A percentile compares a stretch with the other conserved stretches of the same genome.
These are phyloP conservation scores for Aspergillus funiculosus DNA, from an alignment of 495 filamentous ascomycete genomes.

Conservation along the genomic window DNA sequence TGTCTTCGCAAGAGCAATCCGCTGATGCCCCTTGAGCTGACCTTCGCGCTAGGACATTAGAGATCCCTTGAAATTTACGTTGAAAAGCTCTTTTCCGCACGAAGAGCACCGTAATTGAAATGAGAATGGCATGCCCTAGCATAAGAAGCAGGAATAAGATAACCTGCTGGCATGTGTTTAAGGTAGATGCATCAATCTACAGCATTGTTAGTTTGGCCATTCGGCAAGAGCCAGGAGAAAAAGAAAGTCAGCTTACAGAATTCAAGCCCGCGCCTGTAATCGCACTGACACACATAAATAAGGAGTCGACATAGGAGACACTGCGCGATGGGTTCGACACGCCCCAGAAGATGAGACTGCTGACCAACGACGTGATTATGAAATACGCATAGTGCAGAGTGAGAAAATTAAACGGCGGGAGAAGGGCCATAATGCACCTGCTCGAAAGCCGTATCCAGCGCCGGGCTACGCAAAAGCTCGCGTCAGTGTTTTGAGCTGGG, in stretches of 20 bases:
- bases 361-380: constrained; percentile 55
- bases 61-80: constrained; percentile 54
- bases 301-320: constrained; percentile 65
- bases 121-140: constrained; percentile 55
- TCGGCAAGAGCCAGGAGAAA: neutral
- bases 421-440: constrained; percentile 25
- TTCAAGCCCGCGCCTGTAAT: constrained; percentile 78
- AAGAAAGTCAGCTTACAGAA: constrained; percentile 42
- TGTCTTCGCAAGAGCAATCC: neutral
- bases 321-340: constrained; percentile 55
- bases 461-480: constrained; percentile 15
- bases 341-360: constrained; percentile 68
- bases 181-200: constrained; percentile 54
- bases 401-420: constrained; percentile 63
- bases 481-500: constrained; percentile 3
- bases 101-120: constrained; percentile 41
- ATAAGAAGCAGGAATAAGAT: constrained; percentile 69
- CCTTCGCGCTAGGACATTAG: constrained; percentile 35
- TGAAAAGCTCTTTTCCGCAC: constrained; percentile 69
- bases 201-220: neutral
- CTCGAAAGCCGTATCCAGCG: constrained; percentile 19
- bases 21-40: constrained; percentile 11
- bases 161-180: constrained; percentile 76
- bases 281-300: constrained; percentile 72
- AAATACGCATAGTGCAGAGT: constrained; percentile 77